These are phyloP conservation scores for Cryptosporidium muris DNA, from an alignment of 169 alveolate genomes.

Conservation along the genomic window DNA sequence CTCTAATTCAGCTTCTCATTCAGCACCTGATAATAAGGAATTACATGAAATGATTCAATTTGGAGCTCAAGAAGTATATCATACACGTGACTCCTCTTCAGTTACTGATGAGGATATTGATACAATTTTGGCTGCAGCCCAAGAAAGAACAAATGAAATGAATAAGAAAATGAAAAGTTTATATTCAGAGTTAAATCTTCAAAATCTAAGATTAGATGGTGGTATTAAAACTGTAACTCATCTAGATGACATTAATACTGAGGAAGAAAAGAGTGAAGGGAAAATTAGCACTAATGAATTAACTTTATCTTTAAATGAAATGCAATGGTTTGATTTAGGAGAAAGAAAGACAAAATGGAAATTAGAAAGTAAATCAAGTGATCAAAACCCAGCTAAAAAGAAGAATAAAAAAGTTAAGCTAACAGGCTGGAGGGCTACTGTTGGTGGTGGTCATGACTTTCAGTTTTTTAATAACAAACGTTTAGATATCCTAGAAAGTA, in stretches of 20 bases:
- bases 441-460: slow-evolving; percentile 91
- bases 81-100: slow-evolving; percentile 82
- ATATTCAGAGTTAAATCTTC: slow-evolving; percentile 76
- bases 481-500: slow-evolving; percentile 82
- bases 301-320: slow-evolving; percentile 51
- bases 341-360: slow-evolving; percentile 85
- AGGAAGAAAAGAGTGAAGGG: slow-evolving; percentile 69
- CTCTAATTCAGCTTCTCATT: slow-evolving; percentile 45
- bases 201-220: slow-evolving; percentile 80
- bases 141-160: slow-evolving; percentile 87
- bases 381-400: slow-evolving; percentile 74
- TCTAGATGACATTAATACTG: slow-evolving; percentile 71
- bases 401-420: slow-evolving; percentile 76
- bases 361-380: slow-evolving; percentile 74
- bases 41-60: slow-evolving; percentile 88
- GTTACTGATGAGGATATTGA: slow-evolving; percentile 88
- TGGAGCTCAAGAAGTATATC: slow-evolving; percentile 92
- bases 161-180: slow-evolving; percentile 82
- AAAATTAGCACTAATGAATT: slow-evolving; percentile 66
- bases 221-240: slow-evolving; percentile 78
- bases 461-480: slow-evolving; percentile 86
- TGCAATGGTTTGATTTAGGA: slow-evolving; percentile 82
- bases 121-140: slow-evolving; percentile 86
- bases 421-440: slow-evolving; percentile 91
- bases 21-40: slow-evolving; percentile 85